phyloP scores from a whole-genome alignment of 2,329 filamentous ascomycete species.

The Ophiostoma piceae region DNA sequence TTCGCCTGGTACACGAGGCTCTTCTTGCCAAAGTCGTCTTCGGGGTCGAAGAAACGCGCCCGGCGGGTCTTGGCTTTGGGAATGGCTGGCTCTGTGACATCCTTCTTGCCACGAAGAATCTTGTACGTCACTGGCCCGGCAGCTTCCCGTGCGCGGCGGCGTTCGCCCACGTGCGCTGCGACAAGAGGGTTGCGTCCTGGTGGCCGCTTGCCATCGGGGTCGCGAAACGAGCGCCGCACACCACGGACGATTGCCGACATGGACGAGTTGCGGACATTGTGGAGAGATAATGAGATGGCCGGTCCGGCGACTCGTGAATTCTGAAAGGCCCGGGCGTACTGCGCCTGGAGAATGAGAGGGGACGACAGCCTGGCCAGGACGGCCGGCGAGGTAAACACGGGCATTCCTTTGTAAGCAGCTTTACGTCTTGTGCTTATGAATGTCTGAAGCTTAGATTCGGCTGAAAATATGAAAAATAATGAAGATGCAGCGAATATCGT shows the following conservation, averaged over 20 bases:
- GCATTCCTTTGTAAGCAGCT: constrained; percentile 17
- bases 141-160: constrained; percentile 30
- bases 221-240: constrained; percentile 26
- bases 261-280: constrained; percentile 22
- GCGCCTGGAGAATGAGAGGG: constrained; percentile 2
- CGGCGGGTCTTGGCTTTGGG: constrained; percentile 43
- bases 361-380: constrained; percentile 14
- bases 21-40: constrained; percentile 47
- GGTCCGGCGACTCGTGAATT: not conserved
- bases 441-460: not conserved
- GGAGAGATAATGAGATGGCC: not conserved
- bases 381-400: constrained; percentile 18
- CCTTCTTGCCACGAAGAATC: constrained; percentile 48
- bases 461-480: not conserved
- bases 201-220: constrained; percentile 27
- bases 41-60: constrained; percentile 49
- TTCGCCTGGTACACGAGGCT: constrained; percentile 54
- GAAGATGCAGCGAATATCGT: not conserved
- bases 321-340: not conserved
- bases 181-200: constrained; percentile 20
- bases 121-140: constrained; percentile 33
- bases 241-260: constrained; percentile 29
- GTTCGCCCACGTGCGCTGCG: constrained; percentile 32
- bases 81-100: constrained; percentile 42
- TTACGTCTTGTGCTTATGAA: not conserved